Conservation (phyloP, 2,329 filamentous ascomycete genomes). For the Monosporascus cannonballus region DNA sequence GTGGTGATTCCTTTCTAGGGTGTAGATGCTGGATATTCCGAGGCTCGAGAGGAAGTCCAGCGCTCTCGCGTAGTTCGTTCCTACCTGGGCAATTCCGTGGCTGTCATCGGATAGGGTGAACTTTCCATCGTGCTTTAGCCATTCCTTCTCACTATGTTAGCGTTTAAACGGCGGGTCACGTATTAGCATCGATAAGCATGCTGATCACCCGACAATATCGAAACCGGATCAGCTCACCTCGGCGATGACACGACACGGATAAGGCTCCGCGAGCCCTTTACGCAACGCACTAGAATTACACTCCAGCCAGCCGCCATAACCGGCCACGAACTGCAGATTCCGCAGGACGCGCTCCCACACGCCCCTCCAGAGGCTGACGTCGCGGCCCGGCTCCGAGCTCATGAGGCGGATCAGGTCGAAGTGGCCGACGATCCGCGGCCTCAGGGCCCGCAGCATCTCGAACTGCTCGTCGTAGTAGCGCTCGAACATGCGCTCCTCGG, state of each 20-base stretch:
- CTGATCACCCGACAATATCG: background rate
- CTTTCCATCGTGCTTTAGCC: conserved; percentile 64
- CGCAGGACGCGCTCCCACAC: conserved; percentile 72
- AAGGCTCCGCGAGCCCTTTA: conserved; percentile 87
- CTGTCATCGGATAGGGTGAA: conserved; percentile 96
- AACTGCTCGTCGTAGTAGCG: conserved; percentile 86
- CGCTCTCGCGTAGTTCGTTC: conserved; percentile 71
- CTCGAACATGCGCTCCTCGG: conserved; percentile 67
- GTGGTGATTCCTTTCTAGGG: conserved; percentile 34
- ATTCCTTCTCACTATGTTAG: conserved; percentile 45
- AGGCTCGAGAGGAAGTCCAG: conserved; percentile 64
- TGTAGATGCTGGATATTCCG: conserved; percentile 59
- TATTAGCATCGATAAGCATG: conserved; percentile 1
- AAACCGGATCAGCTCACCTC: conserved; percentile 45
- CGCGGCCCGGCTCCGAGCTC: conserved; percentile 60
- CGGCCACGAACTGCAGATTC: conserved; percentile 65
- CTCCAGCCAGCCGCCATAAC: conserved; percentile 79
- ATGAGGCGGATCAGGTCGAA: conserved; percentile 87
- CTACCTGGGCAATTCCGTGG: conserved; percentile 81
- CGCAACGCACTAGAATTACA: conserved; percentile 81
- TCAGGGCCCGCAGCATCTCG: conserved; percentile 67
- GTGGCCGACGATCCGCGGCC: conserved; percentile 79
- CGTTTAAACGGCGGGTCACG: conserved; percentile 1
- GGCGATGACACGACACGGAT: conserved; percentile 74
- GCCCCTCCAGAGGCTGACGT: conserved; percentile 48